A percentile compares a stretch with the other conserved stretches of the same genome.
Conservation (phyloP, 2,329 filamentous ascomycete genomes). For the Epichloe baconii region DNA sequence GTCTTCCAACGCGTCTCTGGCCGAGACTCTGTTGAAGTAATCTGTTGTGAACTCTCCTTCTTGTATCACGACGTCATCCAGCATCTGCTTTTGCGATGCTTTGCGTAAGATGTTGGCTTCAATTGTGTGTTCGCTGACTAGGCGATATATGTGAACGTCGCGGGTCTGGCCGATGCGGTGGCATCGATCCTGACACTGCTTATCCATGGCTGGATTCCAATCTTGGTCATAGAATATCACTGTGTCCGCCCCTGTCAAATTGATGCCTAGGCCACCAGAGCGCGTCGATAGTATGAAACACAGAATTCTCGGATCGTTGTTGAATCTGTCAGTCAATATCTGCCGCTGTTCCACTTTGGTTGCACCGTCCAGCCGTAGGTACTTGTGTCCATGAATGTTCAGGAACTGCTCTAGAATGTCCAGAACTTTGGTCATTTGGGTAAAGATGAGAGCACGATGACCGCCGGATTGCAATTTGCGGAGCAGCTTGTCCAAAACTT, state of each 20-base stretch:
- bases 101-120: constrained; percentile 97
- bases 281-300: constrained; percentile 93
- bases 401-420: constrained; percentile 96
- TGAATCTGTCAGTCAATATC: constrained; percentile 92
- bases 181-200: constrained; percentile 94
- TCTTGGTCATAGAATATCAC: constrained; percentile 99
- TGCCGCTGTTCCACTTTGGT: constrained; percentile 94
- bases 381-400: constrained; percentile 95
- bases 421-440: constrained; percentile 97
- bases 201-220: constrained; percentile 99
- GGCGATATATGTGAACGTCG: constrained; percentile 94
- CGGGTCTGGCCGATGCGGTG: constrained; percentile 96
- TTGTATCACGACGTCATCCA: constrained; percentile 96
- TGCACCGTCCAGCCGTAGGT: constrained; percentile 88
- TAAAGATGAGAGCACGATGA: constrained; percentile 93
- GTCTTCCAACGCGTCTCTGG: constrained; percentile 54
- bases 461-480: constrained; percentile 78
- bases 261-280: constrained; percentile 90
- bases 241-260: constrained; percentile 89
- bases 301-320: constrained; percentile 80
- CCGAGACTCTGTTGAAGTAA: constrained; percentile 72
- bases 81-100: constrained; percentile 91
- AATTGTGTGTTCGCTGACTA: constrained; percentile 87
- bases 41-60: constrained; percentile 97
- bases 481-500: constrained; percentile 74